Conservation (phyloP, 768 basidiomycete genomes). For the Rhizopogon vesiculosus region DNA sequence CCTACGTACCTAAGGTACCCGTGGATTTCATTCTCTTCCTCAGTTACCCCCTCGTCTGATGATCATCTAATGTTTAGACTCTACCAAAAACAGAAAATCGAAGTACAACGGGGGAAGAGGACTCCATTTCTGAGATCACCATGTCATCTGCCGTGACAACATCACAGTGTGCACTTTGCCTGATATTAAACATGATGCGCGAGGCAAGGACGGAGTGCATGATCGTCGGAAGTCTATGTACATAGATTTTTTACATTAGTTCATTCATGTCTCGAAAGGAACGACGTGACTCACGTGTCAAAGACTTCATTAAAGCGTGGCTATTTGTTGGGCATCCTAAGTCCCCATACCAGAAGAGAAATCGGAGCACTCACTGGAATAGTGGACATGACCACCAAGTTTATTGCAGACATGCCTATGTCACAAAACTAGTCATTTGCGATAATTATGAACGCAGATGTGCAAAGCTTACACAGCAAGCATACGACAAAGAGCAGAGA, state of each 20-base stretch:
- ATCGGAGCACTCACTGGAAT: neutral
- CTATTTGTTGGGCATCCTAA: neutral
- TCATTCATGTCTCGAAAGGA: neutral
- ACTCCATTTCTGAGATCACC: neutral
- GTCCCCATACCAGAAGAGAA: neutral
- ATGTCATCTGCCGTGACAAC: neutral
- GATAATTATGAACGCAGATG: neutral
- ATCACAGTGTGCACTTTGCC: constrained; percentile 2
- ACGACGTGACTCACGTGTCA: neutral
- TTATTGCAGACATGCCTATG: neutral
- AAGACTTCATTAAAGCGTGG: constrained; percentile 1
- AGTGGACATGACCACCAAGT: neutral
- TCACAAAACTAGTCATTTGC: neutral
- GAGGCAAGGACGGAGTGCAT: constrained; percentile 2
- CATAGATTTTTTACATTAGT: neutral
- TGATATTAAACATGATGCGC: constrained; percentile 4
- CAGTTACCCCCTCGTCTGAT: neutral
- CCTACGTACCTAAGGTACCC: neutral
- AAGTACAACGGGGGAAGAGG: neutral
- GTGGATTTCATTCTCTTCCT: neutral
- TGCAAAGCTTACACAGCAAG: neutral
- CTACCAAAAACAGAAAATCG: neutral
- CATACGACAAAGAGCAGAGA: neutral
- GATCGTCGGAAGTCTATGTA: neutral
- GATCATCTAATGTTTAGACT: neutral